Conservation (phyloP, 2,329 filamentous ascomycete species). For the Colletotrichum musicola region DNA sequence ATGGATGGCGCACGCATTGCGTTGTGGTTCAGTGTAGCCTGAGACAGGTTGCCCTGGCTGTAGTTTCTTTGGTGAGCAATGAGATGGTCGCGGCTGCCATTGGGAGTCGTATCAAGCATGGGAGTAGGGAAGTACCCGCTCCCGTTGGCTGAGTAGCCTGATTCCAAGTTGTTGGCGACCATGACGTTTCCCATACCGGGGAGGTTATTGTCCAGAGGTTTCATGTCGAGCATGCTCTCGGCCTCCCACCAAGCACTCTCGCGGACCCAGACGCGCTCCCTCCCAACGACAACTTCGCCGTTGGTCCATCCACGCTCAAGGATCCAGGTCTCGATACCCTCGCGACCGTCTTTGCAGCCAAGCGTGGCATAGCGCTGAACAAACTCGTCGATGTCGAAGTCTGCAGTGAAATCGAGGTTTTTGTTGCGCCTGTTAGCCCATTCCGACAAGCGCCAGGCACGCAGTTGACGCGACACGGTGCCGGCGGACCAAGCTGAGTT, state of each 20-base stretch:
- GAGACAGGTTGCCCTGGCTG: constrained; percentile 68
- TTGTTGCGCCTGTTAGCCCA: constrained; percentile 96
- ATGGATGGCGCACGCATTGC: constrained; percentile 69
- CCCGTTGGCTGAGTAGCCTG: constrained; percentile 75
- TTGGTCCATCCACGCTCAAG: constrained; percentile 98
- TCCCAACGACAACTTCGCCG: constrained; percentile 91
- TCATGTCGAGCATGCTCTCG: constrained; percentile 93
- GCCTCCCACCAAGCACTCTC: constrained; percentile 98
- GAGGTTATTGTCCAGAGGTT: constrained; percentile 67
- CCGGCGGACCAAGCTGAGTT: constrained; percentile 95
- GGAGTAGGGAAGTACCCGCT: constrained; percentile 79
- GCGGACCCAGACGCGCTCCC: constrained; percentile 94
- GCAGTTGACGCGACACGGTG: constrained; percentile 90
- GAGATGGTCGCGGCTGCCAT: constrained; percentile 80
- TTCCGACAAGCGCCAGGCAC: constrained; percentile 92
- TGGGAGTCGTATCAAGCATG: constrained; percentile 70
- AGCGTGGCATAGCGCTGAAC: constrained; percentile 83
- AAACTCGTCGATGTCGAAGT: constrained; percentile 96
- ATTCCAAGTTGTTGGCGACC: constrained; percentile 73
- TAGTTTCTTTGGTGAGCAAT: constrained; percentile 68
- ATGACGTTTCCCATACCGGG: constrained; percentile 48
- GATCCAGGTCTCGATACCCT: constrained; percentile 94
- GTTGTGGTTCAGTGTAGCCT: constrained; percentile 61
- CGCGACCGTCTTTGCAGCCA: constrained; percentile 89
- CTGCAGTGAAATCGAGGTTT: constrained; percentile 93